Evolutionary conservation across 805 yeast species (phyloP), one percentile per base, ranked within the genome.

Genomic region (Spathaspora girioi): DNA sequence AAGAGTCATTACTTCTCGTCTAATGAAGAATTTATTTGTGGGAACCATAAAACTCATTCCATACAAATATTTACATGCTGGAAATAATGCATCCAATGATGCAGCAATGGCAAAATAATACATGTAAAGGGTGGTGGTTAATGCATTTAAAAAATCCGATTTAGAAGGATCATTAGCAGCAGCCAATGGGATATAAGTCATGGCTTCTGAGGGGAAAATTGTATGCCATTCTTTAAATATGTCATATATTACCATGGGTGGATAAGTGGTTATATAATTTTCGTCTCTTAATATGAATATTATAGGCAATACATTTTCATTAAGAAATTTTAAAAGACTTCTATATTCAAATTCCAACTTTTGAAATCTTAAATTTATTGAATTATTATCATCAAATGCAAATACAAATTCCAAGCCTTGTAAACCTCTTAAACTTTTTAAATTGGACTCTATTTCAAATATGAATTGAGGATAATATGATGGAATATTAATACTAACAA

Each of bases 51-150:
- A 65, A 35, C 60, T 59, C 9, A 60, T 31, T 8, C 64, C 57
- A 51, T 59, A 65, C 35, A 63, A 46, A 45, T 64, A 66, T 38
- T 56, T 48, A 35, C 57, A 50, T 4, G 56, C 56, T 5, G 69
- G 68, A 41, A 63, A 59, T 14, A 60, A 50, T 5, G 67, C 48
- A 43, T 64, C 61, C 43, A 66, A 55, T 19, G 61, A 55, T 2
- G 60, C 62, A 1, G 63, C 59, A 14, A 65, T 47, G 14, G 61
- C 56, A 47, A 49, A 55, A 50, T 59, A 63, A 53, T 65, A 66
- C 47, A 58, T 51, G 45, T 53, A 58, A 20, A 66, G 42, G 4
- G 64, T 56, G 1, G 60, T 56, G 15, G 59, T 46, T 26, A 66
- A 54, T 31, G 58, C 58, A 15, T 55, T 49, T 11, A 56, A 29